Evolutionary conservation across 1,284 basidiomycete species (phyloP), one percentile per base, ranked within the genome.

Genomic region (Austroboletus olivaceoglutinosus): DNA sequence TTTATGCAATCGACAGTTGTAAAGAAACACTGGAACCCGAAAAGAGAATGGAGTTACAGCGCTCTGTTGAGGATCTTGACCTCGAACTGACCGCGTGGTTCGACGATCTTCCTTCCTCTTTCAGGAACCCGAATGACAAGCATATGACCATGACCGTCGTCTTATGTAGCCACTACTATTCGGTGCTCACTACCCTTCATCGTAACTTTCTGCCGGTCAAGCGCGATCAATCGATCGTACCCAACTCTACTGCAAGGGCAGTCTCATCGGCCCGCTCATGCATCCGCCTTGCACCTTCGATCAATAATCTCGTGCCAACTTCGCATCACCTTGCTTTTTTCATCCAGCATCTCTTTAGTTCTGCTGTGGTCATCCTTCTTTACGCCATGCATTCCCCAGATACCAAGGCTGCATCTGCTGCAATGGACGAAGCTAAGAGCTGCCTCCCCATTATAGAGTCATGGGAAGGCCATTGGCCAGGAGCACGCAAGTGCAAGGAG

Each of bases 301-400:
- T 92, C 70, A 89, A 85, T 64, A 85, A 89, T 58, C 83, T 89
- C 43, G 87, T 94, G 2, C 91, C 92, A 4, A 81, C 89, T 5
- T 91, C 90, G 13, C 92, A 94, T 63, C 90, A 93, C 66, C 78
- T 94, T 33, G 90, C 91, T 2, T 91, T 94, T 68, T 93, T 91
- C 74, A 91, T 93, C 51, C 92, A 94, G 63, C 90, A 92, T 61
- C 78, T 94, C 18, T 94, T 93, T 76, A 92, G 89, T 58, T 92
- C 91, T 27, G 89, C 90, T 2, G 89, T 93, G 51, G 91, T 94
- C 61, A 83, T 93, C 41, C 73, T 94, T 33, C 74, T 94, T 4
- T 94, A 88, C 69, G 88, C 92, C 44, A 93, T 93, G 80, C 91
- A 93, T 65, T 83, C 86, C 2, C 63, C 81, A 5, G 91, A 93